These are phyloP conservation scores for Zygosaccharomyces pseudobailii DNA, from an alignment of 1,139 yeast species.

Conservation along the genomic window DNA sequence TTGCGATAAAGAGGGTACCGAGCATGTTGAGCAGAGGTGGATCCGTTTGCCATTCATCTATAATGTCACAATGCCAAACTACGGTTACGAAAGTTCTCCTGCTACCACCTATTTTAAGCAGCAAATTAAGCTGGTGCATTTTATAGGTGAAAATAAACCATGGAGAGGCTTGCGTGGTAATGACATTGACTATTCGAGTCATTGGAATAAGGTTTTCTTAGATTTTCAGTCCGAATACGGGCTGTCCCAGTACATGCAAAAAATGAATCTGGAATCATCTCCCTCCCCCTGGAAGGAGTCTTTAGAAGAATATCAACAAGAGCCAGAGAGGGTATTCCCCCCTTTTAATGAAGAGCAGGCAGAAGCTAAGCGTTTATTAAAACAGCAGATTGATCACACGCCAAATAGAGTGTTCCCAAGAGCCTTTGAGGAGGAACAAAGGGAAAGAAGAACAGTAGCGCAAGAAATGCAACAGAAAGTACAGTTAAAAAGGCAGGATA, in stretches of 20 bases:
- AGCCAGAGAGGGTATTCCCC: slow-evolving; percentile 1
- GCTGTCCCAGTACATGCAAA: slow-evolving; percentile 8
- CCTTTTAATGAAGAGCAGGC: background rate
- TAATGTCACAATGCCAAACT: slow-evolving; percentile 73
- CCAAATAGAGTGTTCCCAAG: background rate
- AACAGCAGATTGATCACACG: background rate
- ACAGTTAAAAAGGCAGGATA: no score
- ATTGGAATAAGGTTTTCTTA: slow-evolving; percentile 20
- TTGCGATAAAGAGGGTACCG: slow-evolving; percentile 16
- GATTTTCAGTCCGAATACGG: slow-evolving; percentile 17
- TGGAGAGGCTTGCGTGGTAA: slow-evolving; percentile 45
- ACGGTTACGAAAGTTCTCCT: slow-evolving; percentile 80
- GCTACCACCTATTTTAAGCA: slow-evolving; percentile 58
- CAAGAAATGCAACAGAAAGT: background rate
- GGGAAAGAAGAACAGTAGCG: background rate
- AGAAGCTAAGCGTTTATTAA: background rate
- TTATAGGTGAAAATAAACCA: slow-evolving; percentile 78
- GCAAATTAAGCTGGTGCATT: slow-evolving; percentile 65
- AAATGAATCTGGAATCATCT: slow-evolving; percentile 4
- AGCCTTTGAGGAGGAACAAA: background rate
- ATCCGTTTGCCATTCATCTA: slow-evolving; percentile 68
- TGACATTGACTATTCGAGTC: slow-evolving; percentile 14
- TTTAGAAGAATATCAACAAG: background rate
- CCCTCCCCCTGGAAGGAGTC: slow-evolving; percentile 1
- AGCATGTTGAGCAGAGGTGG: slow-evolving; percentile 43